Evolutionary conservation across 345 rosid genomes (phyloP).

Genomic region (Ricinus communis): DNA sequence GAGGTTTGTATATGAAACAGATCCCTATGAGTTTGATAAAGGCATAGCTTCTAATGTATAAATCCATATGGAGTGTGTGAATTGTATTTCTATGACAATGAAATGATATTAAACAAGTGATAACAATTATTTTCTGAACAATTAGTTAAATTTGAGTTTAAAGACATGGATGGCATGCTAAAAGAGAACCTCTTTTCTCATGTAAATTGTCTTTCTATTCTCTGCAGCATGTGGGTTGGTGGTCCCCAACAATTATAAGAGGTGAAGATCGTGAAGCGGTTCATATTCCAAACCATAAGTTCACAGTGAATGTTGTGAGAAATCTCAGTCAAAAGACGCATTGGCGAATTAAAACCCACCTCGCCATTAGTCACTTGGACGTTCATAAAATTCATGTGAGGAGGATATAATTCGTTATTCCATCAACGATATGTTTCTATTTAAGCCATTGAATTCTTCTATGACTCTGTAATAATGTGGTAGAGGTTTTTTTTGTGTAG

Average conservation of each 20-base stretch:
- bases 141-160: neutral
- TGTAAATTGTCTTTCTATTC: neutral
- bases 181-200: neutral
- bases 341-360: constrained; percentile 91
- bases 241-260: constrained; percentile 84
- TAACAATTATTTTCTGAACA: neutral
- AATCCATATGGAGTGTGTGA: neutral
- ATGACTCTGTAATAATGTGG: neutral
- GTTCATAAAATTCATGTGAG: constrained; percentile 77
- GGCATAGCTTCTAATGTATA: neutral
- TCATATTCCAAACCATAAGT: constrained; percentile 86
- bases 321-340: constrained; percentile 81
- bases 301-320: constrained; percentile 74
- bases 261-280: constrained; percentile 92
- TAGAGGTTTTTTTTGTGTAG: constrained; percentile 32
- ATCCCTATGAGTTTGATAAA: neutral
- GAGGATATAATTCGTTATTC: constrained; percentile 21
- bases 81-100: neutral
- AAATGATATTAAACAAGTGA: neutral
- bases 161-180: neutral
- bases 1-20: constrained; percentile 58
- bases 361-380: constrained; percentile 83
- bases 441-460: neutral
- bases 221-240: constrained; percentile 60
- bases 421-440: neutral